Base-by-base conservation (phyloP, 208 protist species). In the Angomonas deanei region DNA sequence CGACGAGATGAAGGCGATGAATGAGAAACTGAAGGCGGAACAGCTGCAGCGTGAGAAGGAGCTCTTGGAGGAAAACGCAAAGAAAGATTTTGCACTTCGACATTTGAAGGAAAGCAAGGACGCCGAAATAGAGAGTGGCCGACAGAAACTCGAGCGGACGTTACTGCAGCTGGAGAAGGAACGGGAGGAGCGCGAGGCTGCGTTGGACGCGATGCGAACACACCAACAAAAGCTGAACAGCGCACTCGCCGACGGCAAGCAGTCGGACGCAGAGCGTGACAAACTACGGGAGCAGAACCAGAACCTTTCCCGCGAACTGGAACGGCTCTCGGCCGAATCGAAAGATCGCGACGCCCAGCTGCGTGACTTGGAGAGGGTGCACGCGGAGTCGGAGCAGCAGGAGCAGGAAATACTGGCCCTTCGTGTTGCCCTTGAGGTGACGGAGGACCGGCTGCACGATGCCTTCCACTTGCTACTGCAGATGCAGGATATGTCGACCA, bases 1-100 rank as follows among this genome's bases (percentile, higher is more conserved):
- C 23, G 64, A 66, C 33, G 38, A 39, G 48, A 64, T 66, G 67
- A 42, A 65, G 49, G 52, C 38, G 57, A 21, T 69, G 59, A 77
- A 75, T 49, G 38, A 56, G 38, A 32, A 62, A 3, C 52, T 78
- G 31, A 36, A 73, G 39, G 54, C 74, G 21, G 71, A 79, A 53
- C 64, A 79, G 50, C 50, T 56, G 1, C 21, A 60, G 13, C 42
- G 61, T 24, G 73, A 84, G 53, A 48, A 57, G 1, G 61, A 68
- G 52, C 34, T 76, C 10, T 34, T 72, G 31, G 72, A 77, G 49
- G 56, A 70, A 15, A 57, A 63, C 23, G 65, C 36, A 28, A 38
- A 38, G 26, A 52, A 54, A 62, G 47, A 19, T 64, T 68, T 50
- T 30, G 32, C 52, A 21, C 36, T 68, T 26, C 62, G 56, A 61